These are phyloP conservation scores for Botryotinia convoluta DNA, from an alignment of 2,329 filamentous ascomycete genomes.

Conservation along the genomic window DNA sequence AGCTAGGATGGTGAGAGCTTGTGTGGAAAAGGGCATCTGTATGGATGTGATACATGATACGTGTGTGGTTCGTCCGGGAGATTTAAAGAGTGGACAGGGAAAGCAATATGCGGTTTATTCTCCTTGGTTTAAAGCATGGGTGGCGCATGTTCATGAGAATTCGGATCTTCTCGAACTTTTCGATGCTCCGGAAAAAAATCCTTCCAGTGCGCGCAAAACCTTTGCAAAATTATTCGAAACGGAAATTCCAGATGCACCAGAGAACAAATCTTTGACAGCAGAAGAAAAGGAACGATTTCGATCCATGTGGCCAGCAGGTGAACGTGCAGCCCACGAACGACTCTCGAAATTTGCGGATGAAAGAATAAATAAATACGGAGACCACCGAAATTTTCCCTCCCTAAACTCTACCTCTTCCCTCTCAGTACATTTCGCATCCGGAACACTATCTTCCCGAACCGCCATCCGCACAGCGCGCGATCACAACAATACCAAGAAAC, in stretches of 20 bases:
- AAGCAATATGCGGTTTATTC: conserved; percentile 82
- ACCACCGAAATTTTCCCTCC: conserved; percentile 64
- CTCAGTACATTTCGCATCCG: conserved; percentile 68
- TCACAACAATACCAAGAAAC: conserved; percentile 59
- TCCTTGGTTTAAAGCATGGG: conserved; percentile 79
- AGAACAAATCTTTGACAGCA: conserved; percentile 57
- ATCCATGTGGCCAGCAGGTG: conserved; percentile 70
- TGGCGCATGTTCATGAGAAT: conserved; percentile 68
- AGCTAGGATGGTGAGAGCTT: conserved; percentile 58
- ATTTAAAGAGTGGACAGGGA: conserved; percentile 62
- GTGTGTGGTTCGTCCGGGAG: conserved; percentile 75
- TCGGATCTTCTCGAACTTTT: conserved; percentile 62
- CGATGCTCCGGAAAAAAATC: conserved; percentile 57
- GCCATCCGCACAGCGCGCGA: conserved; percentile 62
- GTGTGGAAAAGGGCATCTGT: conserved; percentile 61
- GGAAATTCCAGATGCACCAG: conserved; percentile 59
- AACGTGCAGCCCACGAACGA: conserved; percentile 65
- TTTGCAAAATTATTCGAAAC: conserved; percentile 58
- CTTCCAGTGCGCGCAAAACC: conserved; percentile 42
- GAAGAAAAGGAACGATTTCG: conserved; percentile 58
- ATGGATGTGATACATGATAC: conserved; percentile 77
- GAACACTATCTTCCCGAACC: conserved; percentile 66
- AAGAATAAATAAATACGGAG: conserved; percentile 59
- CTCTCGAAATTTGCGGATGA: conserved; percentile 67
- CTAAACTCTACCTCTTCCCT: conserved; percentile 63